Base-by-base conservation (phyloP, 345 rosid species). In the Brassica cretica region DNA sequence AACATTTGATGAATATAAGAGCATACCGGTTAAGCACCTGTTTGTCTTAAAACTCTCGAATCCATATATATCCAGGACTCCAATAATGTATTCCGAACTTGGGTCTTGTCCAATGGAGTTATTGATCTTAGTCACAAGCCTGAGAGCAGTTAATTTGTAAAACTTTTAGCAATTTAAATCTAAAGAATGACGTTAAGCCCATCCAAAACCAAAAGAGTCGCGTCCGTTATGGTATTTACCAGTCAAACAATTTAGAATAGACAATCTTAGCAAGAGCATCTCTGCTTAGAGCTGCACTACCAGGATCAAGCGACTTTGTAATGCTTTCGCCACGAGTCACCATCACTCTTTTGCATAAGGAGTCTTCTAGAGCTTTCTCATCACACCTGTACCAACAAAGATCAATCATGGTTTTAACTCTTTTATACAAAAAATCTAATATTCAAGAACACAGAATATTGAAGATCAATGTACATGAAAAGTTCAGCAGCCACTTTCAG, bases 31-130 rank as follows among this genome's bases (percentile, higher is more conserved):
- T 85, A 90, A 89, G 99, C 99, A 95, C 99, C 99, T 95, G 99
- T 95, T 95, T 88, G 98, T 95, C 96, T 95, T 91, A 90, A 95
- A 95, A 95, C 97, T 95, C 90, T 95, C 99, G 75, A 95, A 95
- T 83, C 99, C 98, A 85, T 95, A 95, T 75, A 95, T 95, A 90
- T 95, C 98, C 86, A 95, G 88, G 76, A 95, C 93, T 24, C 98
- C 99, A 71, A 95, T 93, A 41, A 93, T 85, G 82, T 29, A 76
- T 81, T 88, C 90, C 24, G 99, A 95, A 59, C 85, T 74, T 69
- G 90, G 89, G 82, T 95, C 99, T 86, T 95, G 99, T 78, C 98
- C 91, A 71, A 95, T 95, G 25, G 97, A 84, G 79, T 75, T 82
- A 74, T 95, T 95, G 77, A 95, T 95, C 84, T 87, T 95, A 71